Percentiles rank a stretch among this genome's conserved stretches.
Conservation (phyloP, 768 basidiomycete genomes). For the Pisolithus marmoratus region DNA sequence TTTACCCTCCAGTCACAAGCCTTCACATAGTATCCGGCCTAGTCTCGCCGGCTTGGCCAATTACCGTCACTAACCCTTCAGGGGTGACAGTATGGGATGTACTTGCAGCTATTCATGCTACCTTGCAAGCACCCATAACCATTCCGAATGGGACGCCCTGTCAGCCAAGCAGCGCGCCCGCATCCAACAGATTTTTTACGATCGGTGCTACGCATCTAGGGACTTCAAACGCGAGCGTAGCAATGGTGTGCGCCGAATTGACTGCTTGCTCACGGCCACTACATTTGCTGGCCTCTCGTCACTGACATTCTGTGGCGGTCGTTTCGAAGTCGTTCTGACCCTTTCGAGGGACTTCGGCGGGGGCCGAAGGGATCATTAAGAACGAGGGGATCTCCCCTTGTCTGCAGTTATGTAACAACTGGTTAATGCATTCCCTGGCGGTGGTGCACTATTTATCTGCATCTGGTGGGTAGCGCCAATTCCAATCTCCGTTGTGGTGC, state of each 20-base stretch:
- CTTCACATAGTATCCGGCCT: conserved; percentile 44
- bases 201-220: conserved; percentile 38
- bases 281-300: conserved; percentile 48
- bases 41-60: conserved; percentile 38
- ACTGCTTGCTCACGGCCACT: conserved; percentile 44
- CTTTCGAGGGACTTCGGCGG: conserved; percentile 32
- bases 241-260: conserved; percentile 42
- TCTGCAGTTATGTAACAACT: neutral
- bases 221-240: conserved; percentile 31
- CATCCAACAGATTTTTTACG: conserved; percentile 37
- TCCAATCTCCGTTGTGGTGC: neutral
- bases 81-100: conserved; percentile 52
- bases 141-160: conserved; percentile 39
- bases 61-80: conserved; percentile 33
- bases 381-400: neutral
- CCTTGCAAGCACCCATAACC: conserved; percentile 35
- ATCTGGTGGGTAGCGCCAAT: neutral
- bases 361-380: neutral
- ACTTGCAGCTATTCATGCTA: conserved; percentile 38
- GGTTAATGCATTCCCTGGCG: conserved; percentile 1
- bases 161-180: conserved; percentile 38
- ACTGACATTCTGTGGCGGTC: conserved; percentile 30
- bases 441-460: conserved; percentile 8
- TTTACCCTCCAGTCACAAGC: conserved; percentile 31
- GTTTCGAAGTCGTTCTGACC: conserved; percentile 41